Percentiles rank a stretch among this genome's conserved stretches.
phyloP scores from a whole-genome alignment of 108 stramenopile species.

The Cylindrotheca closterium region DNA sequence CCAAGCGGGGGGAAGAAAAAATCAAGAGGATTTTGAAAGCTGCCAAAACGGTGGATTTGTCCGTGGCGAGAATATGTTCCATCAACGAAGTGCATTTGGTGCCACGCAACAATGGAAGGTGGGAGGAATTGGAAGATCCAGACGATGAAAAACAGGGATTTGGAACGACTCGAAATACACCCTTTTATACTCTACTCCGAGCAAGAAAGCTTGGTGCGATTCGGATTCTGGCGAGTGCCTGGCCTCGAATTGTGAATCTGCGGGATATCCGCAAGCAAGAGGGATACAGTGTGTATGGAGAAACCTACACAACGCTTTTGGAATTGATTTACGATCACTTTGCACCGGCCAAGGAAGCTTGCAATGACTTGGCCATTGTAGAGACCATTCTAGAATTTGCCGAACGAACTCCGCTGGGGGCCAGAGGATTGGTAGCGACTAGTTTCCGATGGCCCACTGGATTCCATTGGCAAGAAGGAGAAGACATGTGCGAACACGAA shows the following conservation, averaged over 20 bases:
- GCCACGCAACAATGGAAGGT: not conserved
- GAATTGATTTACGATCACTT: not conserved
- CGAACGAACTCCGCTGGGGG: not conserved
- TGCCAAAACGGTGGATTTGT: not conserved
- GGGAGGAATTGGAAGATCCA: not conserved
- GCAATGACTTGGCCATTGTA: not conserved
- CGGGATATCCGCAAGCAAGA: not conserved
- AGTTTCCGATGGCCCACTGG: not conserved
- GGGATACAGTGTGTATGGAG: not conserved
- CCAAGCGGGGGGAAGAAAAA: not conserved
- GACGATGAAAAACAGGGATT: not conserved
- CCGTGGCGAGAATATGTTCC: not conserved
- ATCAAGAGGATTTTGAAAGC: not conserved
- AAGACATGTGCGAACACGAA: not conserved
- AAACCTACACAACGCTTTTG: not conserved
- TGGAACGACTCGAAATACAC: not conserved
- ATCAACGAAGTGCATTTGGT: not conserved
- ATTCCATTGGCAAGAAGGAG: conserved; percentile 4
- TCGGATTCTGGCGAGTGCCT: not conserved
- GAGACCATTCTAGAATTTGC: not conserved
- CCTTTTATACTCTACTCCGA: not conserved
- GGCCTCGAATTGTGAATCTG: not conserved
- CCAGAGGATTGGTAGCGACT: not conserved
- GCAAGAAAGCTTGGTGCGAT: not conserved
- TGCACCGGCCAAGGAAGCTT: not conserved